These are phyloP conservation scores for Erythrophleum ivorense DNA, from an alignment of 331 rosid genomes.

Conservation along the genomic window DNA sequence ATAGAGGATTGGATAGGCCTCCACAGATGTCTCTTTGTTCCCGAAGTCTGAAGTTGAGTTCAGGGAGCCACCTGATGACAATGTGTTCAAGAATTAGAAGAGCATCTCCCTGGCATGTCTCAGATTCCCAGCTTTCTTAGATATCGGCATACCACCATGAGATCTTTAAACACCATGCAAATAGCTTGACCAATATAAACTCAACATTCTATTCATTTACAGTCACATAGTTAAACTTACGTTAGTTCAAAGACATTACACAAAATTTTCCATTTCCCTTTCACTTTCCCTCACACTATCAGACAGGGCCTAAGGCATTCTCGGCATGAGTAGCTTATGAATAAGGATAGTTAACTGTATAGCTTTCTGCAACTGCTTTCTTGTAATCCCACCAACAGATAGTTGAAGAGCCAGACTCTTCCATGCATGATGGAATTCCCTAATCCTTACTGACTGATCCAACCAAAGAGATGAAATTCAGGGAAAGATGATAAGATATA, in stretches of 20 bases:
- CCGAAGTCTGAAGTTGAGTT: slow-evolving; percentile 46
- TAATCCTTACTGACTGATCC: slow-evolving; percentile 9
- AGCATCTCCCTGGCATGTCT: slow-evolving; percentile 77
- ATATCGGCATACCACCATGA: slow-evolving; percentile 36
- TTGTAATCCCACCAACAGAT: slow-evolving; percentile 35
- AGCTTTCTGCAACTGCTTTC: slow-evolving; percentile 39
- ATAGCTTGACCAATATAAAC: slow-evolving; percentile 39
- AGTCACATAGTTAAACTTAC: slow-evolving; percentile 36
- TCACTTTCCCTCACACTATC: too few species aligned
- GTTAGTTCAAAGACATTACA: neutral
- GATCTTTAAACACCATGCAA: slow-evolving; percentile 30
- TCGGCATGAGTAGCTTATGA: slow-evolving; percentile 38
- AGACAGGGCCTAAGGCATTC: slow-evolving; percentile 3
- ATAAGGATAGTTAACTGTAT: slow-evolving; percentile 40
- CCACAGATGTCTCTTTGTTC: slow-evolving; percentile 59
- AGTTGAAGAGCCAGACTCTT: slow-evolving; percentile 26
- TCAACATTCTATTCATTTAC: slow-evolving; percentile 37
- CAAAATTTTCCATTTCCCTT: neutral
- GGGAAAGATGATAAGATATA: neutral
- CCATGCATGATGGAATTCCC: slow-evolving; percentile 39
- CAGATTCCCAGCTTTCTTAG: slow-evolving; percentile 85
- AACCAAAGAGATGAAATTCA: neutral
- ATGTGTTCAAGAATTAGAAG: slow-evolving; percentile 67
- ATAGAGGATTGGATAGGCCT: slow-evolving; percentile 64
- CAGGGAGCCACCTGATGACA: slow-evolving; percentile 52